These are phyloP conservation scores for Pyrrhoderma lamaoense DNA, from an alignment of 1,284 basidiomycete species.

Conservation along the genomic window DNA sequence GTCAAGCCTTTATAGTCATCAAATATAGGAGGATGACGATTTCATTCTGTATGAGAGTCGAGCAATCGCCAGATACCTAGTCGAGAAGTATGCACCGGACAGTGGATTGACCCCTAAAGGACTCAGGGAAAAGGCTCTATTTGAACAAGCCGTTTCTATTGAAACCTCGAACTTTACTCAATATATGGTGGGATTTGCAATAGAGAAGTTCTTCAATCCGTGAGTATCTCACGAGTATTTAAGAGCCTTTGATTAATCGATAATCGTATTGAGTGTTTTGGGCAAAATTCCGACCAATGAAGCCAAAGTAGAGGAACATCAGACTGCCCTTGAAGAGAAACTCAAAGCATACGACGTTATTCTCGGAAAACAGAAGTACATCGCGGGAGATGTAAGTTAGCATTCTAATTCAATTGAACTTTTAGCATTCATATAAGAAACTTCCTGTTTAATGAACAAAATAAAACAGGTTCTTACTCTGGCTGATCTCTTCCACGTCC, in stretches of 20 bases:
- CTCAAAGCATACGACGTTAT: constrained; percentile 42
- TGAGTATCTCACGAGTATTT: constrained; percentile 23
- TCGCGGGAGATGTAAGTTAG: constrained; percentile 35
- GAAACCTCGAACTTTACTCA: constrained; percentile 41
- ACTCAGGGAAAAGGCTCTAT: constrained; percentile 24
- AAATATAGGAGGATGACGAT: constrained; percentile 17
- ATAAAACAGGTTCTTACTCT: constrained; percentile 11
- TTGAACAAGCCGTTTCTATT: constrained; percentile 29
- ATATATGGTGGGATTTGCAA: constrained; percentile 31
- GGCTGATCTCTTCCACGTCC: constrained; percentile 16
- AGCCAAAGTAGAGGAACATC: constrained; percentile 21
- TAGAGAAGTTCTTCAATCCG: constrained; percentile 42
- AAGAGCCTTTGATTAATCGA: neutral
- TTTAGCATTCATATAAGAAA: neutral
- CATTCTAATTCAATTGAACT: neutral
- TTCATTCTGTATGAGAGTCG: constrained; percentile 25
- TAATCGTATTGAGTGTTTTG: neutral
- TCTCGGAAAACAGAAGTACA: constrained; percentile 39
- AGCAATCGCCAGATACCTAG: constrained; percentile 28
- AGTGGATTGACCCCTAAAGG: constrained; percentile 20
- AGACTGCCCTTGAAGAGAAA: constrained; percentile 27
- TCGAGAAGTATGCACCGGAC: constrained; percentile 23
- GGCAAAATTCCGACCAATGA: neutral
- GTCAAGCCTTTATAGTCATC: no score
- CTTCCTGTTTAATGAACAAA: constrained; percentile 45